Base-by-base conservation (phyloP, 805 yeast genomes). In the Naumovozyma dairenensis region DNA sequence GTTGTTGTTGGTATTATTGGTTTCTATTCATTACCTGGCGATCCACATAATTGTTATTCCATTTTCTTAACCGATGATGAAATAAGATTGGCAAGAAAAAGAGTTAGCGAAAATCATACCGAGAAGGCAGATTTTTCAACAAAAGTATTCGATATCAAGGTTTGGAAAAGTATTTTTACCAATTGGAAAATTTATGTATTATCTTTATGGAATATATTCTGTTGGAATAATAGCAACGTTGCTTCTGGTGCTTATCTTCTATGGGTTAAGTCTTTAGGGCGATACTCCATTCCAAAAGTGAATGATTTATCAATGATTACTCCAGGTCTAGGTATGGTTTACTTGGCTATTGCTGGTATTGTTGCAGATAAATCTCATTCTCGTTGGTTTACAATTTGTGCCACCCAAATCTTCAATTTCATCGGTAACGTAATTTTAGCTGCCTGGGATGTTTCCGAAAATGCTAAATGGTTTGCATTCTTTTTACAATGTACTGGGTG, bases 401-500 rank as follows among this genome's bases (percentile, higher is more conserved):
- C 69, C 15, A 68, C 81, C 0, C 78, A 71, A 45, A 55, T 66
- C 0, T 63, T 73, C 45, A 74, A 74, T 44, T 53, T 73, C 20
- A 53, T 63, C 4, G 76, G 77, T 13, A 69, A 71, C 40, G 57
- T 66, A 8, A 59, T 74, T 27, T 55, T 74, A 34, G 72, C 77
- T 2, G 68, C 65, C 7, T 74, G 80, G 80, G 31, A 67, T 31
- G 71, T 74, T 6, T 63, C 69, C 2, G 71, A 70, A 42, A 44
- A 63, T 6, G 74, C 73, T 4, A 74, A 71, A 45, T 72, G 78
- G 77, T 74, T 71, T 55, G 80, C 76, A 1, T 74, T 65, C 55
- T 63, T 71, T 45, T 51, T 72, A 26, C 74, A 69, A 39, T 74
- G 71, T 49, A 65, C 68, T 36, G 77, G 76, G 6, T 67, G 75